These are phyloP conservation scores for Vitis hybrid DNA, from an alignment of 177 flowering plant genomes.

Conservation along the genomic window DNA sequence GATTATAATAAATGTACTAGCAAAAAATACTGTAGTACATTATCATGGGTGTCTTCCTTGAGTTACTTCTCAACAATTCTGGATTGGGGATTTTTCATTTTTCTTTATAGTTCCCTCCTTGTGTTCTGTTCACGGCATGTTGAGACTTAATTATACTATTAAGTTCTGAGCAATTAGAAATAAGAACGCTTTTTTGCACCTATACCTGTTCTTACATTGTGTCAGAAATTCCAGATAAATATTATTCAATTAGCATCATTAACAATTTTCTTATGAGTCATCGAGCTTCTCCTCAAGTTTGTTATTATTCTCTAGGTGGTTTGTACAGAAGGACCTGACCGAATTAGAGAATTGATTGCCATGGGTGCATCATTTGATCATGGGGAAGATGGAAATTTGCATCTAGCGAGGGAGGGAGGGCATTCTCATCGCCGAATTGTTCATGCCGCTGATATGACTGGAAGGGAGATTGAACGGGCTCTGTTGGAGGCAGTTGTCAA, in stretches of 20 bases:
- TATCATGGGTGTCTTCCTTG: too few relatives aligned
- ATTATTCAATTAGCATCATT: not conserved
- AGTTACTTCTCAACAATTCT: too few relatives aligned
- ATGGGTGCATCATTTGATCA: conserved; percentile 99
- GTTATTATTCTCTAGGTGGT: conserved; percentile 62
- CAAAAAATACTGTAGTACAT: too few relatives aligned
- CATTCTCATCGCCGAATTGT: conserved; percentile 95
- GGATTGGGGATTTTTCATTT: too few relatives aligned
- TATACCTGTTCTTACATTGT: not conserved
- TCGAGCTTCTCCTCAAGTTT: conserved; percentile 1
- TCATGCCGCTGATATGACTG: conserved; percentile 99
- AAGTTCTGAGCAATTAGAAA: too few relatives aligned
- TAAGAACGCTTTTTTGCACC: too few relatives aligned
- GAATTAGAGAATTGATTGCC: conserved; percentile 86
- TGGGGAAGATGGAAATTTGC: conserved; percentile 96
- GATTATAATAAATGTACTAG: too few relatives aligned
- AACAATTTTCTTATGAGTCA: too few relatives aligned
- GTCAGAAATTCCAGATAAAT: not conserved
- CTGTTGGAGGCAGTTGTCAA: conserved; percentile 74
- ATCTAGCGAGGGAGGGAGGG: conserved; percentile 97
- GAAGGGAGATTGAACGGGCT: conserved; percentile 94
- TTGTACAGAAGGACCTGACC: conserved; percentile 96
- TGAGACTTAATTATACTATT: too few relatives aligned
- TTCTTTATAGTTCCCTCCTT: too few relatives aligned
- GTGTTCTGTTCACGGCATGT: too few relatives aligned